Percentiles rank a stretch among this genome's conserved stretches.
These are phyloP conservation scores for Coemansia sp. DNA, from an alignment of 192 early-diverging fungal genomes.

Conservation along the genomic window DNA sequence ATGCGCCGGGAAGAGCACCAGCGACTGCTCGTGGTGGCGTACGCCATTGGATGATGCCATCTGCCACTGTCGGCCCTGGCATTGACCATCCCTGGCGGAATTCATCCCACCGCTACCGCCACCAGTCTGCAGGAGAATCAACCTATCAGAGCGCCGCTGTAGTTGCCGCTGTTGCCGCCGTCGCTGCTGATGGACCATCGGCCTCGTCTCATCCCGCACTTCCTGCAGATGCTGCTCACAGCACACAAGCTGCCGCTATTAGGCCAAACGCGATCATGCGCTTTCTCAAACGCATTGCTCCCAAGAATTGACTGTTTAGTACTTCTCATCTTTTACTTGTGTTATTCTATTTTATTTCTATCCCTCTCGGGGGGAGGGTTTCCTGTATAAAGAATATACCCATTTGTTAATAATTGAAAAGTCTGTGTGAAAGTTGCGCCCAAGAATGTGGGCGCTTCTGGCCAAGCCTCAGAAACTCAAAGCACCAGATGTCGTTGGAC, in stretches of 20 bases:
- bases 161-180: constrained; percentile 14
- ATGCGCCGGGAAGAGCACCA: not conserved
- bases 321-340: not conserved
- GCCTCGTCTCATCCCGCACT: not conserved
- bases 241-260: constrained; percentile 9
- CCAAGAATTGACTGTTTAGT: constrained; percentile 20
- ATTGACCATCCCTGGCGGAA: constrained; percentile 5
- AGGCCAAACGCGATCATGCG: constrained; percentile 47
- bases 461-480: no score
- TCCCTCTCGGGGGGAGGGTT: no score
- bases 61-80: not conserved
- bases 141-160: constrained; percentile 17
- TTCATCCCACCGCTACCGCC: constrained; percentile 17
- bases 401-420: no score
- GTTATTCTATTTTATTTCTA: no score
- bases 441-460: no score
- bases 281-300: constrained; percentile 44
- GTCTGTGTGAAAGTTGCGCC: no score
- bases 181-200: not conserved
- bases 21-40: not conserved
- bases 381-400: no score
- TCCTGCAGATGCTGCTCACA: not conserved
- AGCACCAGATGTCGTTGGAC: no score
- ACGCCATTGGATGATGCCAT: not conserved
- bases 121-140: constrained; percentile 29